A percentile compares a stretch with the other conserved stretches of the same genome.
phyloP scores from a whole-genome alignment of 805 yeast species.

The Martiniozyma abietophila region DNA sequence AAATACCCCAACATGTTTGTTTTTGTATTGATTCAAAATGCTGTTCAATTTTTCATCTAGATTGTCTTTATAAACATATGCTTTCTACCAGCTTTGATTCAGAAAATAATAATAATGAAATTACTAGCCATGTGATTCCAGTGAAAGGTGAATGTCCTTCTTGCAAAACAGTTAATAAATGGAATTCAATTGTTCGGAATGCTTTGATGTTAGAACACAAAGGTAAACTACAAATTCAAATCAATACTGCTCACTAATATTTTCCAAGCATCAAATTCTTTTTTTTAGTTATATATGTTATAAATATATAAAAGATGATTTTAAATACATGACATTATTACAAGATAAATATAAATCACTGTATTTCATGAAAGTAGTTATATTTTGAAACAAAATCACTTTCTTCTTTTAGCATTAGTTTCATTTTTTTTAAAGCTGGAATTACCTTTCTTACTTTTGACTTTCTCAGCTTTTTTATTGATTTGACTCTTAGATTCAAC shows the following conservation, averaged over 20 bases:
- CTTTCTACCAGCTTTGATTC: slow-evolving; percentile 5
- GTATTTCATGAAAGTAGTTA: too few relatives aligned
- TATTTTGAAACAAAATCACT: neutral
- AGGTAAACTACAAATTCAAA: slow-evolving; percentile 4
- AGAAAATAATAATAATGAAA: neutral
- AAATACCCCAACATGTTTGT: too few relatives aligned
- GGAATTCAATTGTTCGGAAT: slow-evolving; percentile 23
- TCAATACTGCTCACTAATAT: too few relatives aligned
- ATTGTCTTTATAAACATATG: slow-evolving; percentile 25
- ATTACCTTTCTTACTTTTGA: slow-evolving; percentile 12
- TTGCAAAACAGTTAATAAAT: slow-evolving; percentile 20
- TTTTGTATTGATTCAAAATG: slow-evolving; percentile 24
- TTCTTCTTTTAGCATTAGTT: slow-evolving; percentile 23
- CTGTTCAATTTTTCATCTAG: slow-evolving; percentile 25
- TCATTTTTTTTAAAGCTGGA: slow-evolving; percentile 20
- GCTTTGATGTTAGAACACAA: slow-evolving; percentile 9
- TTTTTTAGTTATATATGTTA: too few relatives aligned
- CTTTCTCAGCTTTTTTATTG: slow-evolving; percentile 11
- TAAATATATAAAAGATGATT: too few relatives aligned
- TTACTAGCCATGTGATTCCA: slow-evolving; percentile 19
- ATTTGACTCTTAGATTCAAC: neutral
- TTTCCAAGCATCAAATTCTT: too few relatives aligned
- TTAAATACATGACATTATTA: too few relatives aligned
- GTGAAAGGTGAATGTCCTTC: slow-evolving; percentile 19
- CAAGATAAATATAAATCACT: too few relatives aligned